Base-by-base conservation (phyloP, 148 eudicot genomes). In the Rhododendron williamsianum region DNA sequence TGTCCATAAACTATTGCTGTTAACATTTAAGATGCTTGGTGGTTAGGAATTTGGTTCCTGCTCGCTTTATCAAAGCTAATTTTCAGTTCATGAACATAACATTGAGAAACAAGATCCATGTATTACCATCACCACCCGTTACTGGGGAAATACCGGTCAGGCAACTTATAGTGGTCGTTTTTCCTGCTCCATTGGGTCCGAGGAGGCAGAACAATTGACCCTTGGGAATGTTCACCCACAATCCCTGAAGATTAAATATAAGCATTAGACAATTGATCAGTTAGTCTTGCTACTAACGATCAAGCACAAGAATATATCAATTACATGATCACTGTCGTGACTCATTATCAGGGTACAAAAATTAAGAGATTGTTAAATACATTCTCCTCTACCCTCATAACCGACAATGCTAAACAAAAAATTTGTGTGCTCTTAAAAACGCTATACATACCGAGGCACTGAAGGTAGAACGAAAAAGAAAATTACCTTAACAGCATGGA, bases 401-500 rank as follows among this genome's bases (percentile, higher is more conserved):
- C 12, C 2, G 51, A 51, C 69, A 15, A 82, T 46, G 67, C 60
- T 63, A 4, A 30, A 33, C 35, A n/a, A 25, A 45, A 80, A 21
- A 45, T 63, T 23, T 15, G 43, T 25, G 0, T 52, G 8, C 4
- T 18, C n/a, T 10, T 41, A 7, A 38, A 5, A 78, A 18, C 18
- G 19, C 10, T 48, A 54, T 36, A 10, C n/a, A 52, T 41, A 13
- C 4, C 38, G 3, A 3, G 76, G 38, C 19, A 74, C 46, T 74
- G 1, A 76, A 77, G 6, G 49, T 2, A 6, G 12, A 73, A 76
- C 5, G 4, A 6, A 25, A 73, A 54, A 60, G 69, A 36, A 54
- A 2, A 65, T 33, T 89, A 92, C 96, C 92, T 93, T 91, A 71
- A 95, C 90, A 72, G 98, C 99, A 82, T 97, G 98, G 86, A 86